These are phyloP conservation scores for Hirsutella minnesotensis DNA, from an alignment of 2,329 filamentous ascomycete genomes.

Conservation along the genomic window DNA sequence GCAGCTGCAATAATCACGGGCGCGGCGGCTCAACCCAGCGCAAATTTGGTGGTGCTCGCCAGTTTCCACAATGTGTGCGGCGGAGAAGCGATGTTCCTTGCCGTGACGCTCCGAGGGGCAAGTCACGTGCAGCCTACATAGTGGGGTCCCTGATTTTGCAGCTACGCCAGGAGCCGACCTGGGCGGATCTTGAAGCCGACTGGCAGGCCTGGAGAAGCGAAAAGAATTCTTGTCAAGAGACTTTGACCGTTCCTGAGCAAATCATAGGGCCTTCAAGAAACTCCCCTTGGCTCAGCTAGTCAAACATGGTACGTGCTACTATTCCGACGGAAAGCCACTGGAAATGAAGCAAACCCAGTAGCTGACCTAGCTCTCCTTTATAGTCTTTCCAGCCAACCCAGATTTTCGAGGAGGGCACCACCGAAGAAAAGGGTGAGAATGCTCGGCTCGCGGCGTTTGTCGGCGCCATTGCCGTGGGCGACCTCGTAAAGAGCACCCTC, in stretches of 20 bases:
- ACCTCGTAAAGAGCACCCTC: constrained; percentile 92
- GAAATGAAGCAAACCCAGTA: neutral
- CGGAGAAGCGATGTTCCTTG: constrained; percentile 27
- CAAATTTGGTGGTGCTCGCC: constrained; percentile 27
- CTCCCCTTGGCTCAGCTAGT: neutral
- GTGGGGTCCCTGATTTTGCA: constrained; percentile 5
- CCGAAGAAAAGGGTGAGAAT: constrained; percentile 98
- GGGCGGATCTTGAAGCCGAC: neutral
- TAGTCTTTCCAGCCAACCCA: constrained; percentile 77
- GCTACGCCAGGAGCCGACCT: neutral
- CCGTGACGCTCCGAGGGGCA: constrained; percentile 25
- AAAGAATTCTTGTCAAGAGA: neutral
- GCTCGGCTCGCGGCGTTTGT: constrained; percentile 97
- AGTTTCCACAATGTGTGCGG: constrained; percentile 25
- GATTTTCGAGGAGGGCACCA: constrained; percentile 95
- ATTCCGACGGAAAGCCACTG: neutral
- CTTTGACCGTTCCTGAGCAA: neutral
- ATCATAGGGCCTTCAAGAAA: neutral
- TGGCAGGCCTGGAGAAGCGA: neutral
- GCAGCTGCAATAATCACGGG: neutral
- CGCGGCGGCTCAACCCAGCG: constrained; percentile 8
- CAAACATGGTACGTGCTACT: neutral
- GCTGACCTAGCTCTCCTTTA: constrained; percentile 9
- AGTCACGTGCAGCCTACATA: constrained; percentile 22
- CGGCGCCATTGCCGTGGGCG: constrained; percentile 92